These are phyloP conservation scores for Harringtonia aguacate DNA, from an alignment of 2,329 filamentous ascomycete genomes.

Conservation along the genomic window DNA sequence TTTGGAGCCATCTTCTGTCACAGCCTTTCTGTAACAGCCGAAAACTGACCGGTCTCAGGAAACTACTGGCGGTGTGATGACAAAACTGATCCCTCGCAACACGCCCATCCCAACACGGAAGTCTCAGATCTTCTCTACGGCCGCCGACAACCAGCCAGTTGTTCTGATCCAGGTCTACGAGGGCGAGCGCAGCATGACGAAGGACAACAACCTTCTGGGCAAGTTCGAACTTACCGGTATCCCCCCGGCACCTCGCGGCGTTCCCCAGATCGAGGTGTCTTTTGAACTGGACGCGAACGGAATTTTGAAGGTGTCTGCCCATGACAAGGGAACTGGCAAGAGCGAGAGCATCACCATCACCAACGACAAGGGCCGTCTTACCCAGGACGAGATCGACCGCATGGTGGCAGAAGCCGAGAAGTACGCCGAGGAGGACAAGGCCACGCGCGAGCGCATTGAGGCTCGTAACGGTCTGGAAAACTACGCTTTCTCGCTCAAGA, in stretches of 20 bases:
- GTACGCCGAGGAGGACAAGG: slow-evolving; percentile 99
- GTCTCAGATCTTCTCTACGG: slow-evolving; percentile 95
- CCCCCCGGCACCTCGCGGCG: slow-evolving; percentile 86
- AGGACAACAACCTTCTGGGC: slow-evolving; percentile 94
- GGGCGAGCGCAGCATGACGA: slow-evolving; percentile 87
- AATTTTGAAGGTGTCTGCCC: slow-evolving; percentile 91
- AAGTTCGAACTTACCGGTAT: slow-evolving; percentile 98
- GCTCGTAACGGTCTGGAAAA: slow-evolving; percentile 95
- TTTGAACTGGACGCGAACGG: slow-evolving; percentile 98
- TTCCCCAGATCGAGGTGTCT: slow-evolving; percentile 95
- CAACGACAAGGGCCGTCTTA: slow-evolving; percentile 98
- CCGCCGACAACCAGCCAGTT: slow-evolving; percentile 91
- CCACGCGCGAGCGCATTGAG: slow-evolving; percentile 92
- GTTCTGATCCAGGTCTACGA: slow-evolving; percentile 94
- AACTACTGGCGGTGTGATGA: slow-evolving; percentile 96
- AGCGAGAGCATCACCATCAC: slow-evolving; percentile 96
- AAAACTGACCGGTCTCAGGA: slow-evolving; percentile 32
- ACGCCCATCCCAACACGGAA: slow-evolving; percentile 92
- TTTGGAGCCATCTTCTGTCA: not conserved
- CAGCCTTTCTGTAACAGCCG: not conserved
- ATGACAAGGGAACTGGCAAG: slow-evolving; percentile 98
- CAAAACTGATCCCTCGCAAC: slow-evolving; percentile 89
- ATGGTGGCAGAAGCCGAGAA: slow-evolving; percentile 99
- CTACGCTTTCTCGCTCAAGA: slow-evolving; percentile 98
- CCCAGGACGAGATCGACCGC: slow-evolving; percentile 94